Percentiles rank a stretch among this genome's conserved stretches.
These are phyloP conservation scores for Pythium phragmitis DNA, from an alignment of 352 stramenopile genomes.

Conservation along the genomic window DNA sequence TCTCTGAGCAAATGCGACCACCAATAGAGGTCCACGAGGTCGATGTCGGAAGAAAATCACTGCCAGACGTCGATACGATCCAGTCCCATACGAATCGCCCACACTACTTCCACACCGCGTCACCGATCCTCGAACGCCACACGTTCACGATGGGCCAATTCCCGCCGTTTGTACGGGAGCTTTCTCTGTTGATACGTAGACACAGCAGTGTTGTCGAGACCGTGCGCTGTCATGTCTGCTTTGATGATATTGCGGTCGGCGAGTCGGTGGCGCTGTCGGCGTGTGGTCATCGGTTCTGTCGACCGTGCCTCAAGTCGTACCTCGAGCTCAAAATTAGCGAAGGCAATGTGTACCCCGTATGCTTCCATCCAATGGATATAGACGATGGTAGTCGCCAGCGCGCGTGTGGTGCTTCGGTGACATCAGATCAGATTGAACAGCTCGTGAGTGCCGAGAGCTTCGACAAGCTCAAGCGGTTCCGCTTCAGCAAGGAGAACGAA, in stretches of 20 bases:
- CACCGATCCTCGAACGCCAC: too few relatives aligned
- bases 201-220: conserved; percentile 30
- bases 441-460: background rate
- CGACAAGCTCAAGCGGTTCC: conserved; percentile 9
- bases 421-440: background rate
- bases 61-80: background rate
- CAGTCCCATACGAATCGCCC: too few relatives aligned
- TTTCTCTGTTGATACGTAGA: too few relatives aligned
- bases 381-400: background rate
- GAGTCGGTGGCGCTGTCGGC: conserved; percentile 33
- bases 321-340: conserved; percentile 69
- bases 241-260: conserved; percentile 48
- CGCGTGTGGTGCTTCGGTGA: background rate
- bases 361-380: conserved; percentile 35
- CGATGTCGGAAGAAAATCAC: background rate
- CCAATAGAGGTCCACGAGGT: background rate
- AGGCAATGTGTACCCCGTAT: conserved; percentile 66
- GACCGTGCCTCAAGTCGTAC: conserved; percentile 52
- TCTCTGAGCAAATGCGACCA: conserved; percentile 1
- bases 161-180: too few relatives aligned
- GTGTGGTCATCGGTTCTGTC: conserved; percentile 50
- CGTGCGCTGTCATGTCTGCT: conserved; percentile 77
- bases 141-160: too few relatives aligned
- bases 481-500: conserved; percentile 16
- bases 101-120: too few relatives aligned